Conservation (phyloP, 306 rosid species). For the Ormosia emarginata region DNA sequence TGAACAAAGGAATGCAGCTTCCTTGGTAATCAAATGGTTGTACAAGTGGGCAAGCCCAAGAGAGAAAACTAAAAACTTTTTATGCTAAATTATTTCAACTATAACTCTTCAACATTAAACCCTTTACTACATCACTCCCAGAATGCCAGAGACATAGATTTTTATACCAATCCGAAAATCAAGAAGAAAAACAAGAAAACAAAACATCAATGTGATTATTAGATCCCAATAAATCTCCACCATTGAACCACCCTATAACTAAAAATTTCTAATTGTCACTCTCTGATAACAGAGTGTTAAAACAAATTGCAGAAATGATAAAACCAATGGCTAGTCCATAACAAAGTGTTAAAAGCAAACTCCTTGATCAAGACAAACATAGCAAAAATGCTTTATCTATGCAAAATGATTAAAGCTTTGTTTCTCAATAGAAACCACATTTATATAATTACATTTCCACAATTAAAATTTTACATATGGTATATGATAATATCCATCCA, state of each 20-base stretch:
- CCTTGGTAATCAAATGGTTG: neutral
- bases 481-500: too few species aligned
- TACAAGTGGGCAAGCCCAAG: neutral
- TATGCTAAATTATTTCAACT: neutral
- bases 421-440: neutral
- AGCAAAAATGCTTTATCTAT: neutral
- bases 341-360: neutral
- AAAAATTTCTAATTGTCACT: neutral
- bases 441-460: neutral
- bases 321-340: too few species aligned
- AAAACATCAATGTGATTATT: neutral
- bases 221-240: slow-evolving; percentile 12
- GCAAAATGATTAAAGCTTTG: neutral
- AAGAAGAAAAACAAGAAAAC: neutral
- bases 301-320: too few species aligned
- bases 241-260: neutral
- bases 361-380: slow-evolving; percentile 8
- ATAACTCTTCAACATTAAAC: neutral
- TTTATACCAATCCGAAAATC: neutral
- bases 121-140: neutral
- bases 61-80: neutral
- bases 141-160: neutral
- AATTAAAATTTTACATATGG: too few species aligned
- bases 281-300: too few species aligned
- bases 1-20: neutral